These are phyloP conservation scores for Plantago major DNA, from an alignment of 257 asterid genomes.

Conservation along the genomic window DNA sequence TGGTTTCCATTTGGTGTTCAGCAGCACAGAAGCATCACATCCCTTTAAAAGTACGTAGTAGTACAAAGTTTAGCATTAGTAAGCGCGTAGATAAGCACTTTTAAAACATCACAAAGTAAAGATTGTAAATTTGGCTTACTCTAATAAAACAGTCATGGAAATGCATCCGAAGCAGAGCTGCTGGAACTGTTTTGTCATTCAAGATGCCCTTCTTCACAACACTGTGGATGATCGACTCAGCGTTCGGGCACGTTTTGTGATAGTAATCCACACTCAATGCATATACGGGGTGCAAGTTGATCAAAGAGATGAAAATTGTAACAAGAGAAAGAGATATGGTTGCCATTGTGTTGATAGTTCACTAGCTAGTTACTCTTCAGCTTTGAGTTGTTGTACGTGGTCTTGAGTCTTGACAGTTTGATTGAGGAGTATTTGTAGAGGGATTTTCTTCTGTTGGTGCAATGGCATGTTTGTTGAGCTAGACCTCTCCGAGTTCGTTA, in stretches of 20 bases:
- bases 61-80: slow-evolving; percentile 13
- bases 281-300: slow-evolving; percentile 18
- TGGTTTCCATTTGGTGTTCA: slow-evolving; percentile 47
- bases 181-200: slow-evolving; percentile 74
- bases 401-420: too few species aligned
- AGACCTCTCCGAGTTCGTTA: slow-evolving; percentile 30
- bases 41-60: slow-evolving; percentile 43
- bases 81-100: background rate
- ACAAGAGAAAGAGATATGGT: slow-evolving; percentile 21
- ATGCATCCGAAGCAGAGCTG: slow-evolving; percentile 83
- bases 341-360: slow-evolving; percentile 31
- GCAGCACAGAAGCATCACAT: slow-evolving; percentile 79
- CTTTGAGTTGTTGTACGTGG: slow-evolving; percentile 6
- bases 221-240: slow-evolving; percentile 35
- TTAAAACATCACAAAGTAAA: too few species aligned
- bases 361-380: background rate
- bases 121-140: slow-evolving; percentile 25
- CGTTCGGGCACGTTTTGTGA: slow-evolving; percentile 62
- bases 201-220: slow-evolving; percentile 52
- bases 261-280: slow-evolving; percentile 55
- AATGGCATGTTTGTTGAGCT: slow-evolving; percentile 34
- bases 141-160: slow-evolving; percentile 88
- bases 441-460: background rate
- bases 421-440: slow-evolving; percentile 15
- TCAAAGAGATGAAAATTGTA: slow-evolving; percentile 18